Evolutionary conservation across 1,284 basidiomycete species (phyloP).

Genomic region (Leccinum subfulvum): DNA sequence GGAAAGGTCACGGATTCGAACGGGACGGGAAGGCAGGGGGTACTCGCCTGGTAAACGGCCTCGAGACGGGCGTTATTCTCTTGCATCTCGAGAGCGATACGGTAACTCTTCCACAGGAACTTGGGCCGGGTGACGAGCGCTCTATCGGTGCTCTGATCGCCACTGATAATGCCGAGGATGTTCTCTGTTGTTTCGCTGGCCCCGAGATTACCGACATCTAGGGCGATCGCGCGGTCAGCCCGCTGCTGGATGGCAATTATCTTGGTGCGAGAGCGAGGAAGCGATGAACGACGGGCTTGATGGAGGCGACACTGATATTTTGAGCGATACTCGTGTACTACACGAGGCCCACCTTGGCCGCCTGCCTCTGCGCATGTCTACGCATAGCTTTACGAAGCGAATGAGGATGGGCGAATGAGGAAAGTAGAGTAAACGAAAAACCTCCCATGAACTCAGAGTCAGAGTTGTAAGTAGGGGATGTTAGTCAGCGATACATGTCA

Average conservation of each 20-base stretch:
- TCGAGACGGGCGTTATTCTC: constrained; percentile 95
- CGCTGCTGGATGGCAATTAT: constrained; percentile 86
- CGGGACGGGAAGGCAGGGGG: not conserved
- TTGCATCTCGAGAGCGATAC: constrained; percentile 92
- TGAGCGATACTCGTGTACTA: constrained; percentile 97
- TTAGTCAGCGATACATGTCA: too few relatives aligned
- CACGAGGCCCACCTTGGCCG: constrained; percentile 94
- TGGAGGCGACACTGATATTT: constrained; percentile 87
- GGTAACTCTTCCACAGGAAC: constrained; percentile 98
- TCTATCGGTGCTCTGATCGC: constrained; percentile 92
- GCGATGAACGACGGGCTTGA: constrained; percentile 88
- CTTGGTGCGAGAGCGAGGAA: constrained; percentile 87
- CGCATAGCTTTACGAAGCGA: constrained; percentile 93
- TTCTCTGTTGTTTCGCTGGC: constrained; percentile 91
- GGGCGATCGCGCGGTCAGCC: constrained; percentile 67
- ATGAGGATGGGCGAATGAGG: constrained; percentile 93
- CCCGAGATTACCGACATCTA: constrained; percentile 88
- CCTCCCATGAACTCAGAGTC: too few relatives aligned
- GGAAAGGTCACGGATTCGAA: not conserved
- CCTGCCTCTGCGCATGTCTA: constrained; percentile 93
- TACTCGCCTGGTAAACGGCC: constrained; percentile 86
- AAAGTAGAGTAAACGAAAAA: constrained; percentile 62
- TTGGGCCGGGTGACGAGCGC: constrained; percentile 97
- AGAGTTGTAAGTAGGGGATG: too few relatives aligned
- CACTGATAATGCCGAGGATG: constrained; percentile 85